phyloP scores from a whole-genome alignment of 2,329 filamentous ascomycete species.

The Fusarium sp. region DNA sequence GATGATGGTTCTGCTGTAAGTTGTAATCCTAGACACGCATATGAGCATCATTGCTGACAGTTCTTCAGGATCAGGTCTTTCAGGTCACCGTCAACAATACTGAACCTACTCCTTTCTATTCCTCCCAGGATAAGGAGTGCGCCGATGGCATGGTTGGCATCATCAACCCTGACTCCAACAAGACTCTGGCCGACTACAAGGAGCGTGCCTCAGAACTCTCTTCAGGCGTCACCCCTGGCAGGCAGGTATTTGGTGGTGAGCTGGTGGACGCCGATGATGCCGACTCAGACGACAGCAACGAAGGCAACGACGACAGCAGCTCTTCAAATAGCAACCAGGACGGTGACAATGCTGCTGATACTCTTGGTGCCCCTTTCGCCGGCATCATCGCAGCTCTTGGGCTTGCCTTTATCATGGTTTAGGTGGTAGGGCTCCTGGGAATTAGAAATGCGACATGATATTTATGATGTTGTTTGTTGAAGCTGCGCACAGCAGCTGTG shows the following conservation, averaged over 20 bases:
- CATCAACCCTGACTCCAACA: constrained; percentile 47
- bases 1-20: constrained; percentile 45
- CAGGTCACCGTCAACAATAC: constrained; percentile 47
- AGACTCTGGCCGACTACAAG: constrained; percentile 47
- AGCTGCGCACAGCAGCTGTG: constrained; percentile 1
- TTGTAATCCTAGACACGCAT: neutral
- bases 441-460: constrained; percentile 26
- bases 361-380: constrained; percentile 27
- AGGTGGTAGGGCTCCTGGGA: neutral
- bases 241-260: constrained; percentile 44
- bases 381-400: constrained; percentile 32
- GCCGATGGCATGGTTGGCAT: constrained; percentile 53
- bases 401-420: constrained; percentile 34
- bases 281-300: constrained; percentile 10
- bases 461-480: constrained; percentile 15
- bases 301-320: constrained; percentile 6
- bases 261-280: constrained; percentile 39
- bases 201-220: constrained; percentile 43
- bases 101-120: constrained; percentile 51
- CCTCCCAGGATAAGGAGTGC: constrained; percentile 52
- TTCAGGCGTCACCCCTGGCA: constrained; percentile 42
- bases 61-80: constrained; percentile 48
- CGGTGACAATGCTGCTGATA: constrained; percentile 29
- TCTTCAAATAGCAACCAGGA: constrained; percentile 18
- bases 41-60: constrained; percentile 11